phyloP scores from a whole-genome alignment of 805 yeast genomes.

The Vanderwaltozyma yarrowii region DNA sequence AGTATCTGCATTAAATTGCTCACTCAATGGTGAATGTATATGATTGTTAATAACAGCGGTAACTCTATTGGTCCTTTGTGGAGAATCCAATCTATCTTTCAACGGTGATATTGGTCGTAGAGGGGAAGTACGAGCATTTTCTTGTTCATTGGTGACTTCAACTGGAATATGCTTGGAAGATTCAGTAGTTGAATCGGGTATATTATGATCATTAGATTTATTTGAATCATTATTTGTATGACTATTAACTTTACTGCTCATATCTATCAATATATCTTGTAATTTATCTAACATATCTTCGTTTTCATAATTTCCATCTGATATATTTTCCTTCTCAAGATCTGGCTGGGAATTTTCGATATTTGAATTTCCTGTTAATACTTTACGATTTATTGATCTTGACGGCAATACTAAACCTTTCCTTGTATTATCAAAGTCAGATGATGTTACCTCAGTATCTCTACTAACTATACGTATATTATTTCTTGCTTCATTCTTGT shows the following conservation, averaged over 20 bases:
- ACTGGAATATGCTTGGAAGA: too few relatives aligned
- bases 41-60: slow-evolving; percentile 27
- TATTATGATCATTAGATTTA: too few relatives aligned
- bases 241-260: too few relatives aligned
- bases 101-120: slow-evolving; percentile 2
- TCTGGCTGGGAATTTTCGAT: not conserved
- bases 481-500: not conserved
- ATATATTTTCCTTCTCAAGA: not conserved
- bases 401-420: slow-evolving; percentile 27
- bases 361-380: too few relatives aligned
- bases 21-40: slow-evolving; percentile 25
- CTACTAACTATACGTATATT: not conserved
- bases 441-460: not conserved
- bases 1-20: not conserved
- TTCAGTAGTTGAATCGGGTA: too few relatives aligned
- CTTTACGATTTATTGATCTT: slow-evolving; percentile 31
- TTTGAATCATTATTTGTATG: too few relatives aligned
- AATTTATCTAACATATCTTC: too few relatives aligned
- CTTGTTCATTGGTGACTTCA: too few relatives aligned
- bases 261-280: too few relatives aligned
- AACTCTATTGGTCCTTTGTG: slow-evolving; percentile 23
- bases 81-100: slow-evolving; percentile 11
- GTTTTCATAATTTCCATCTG: too few relatives aligned
- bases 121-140: not conserved
- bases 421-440: not conserved